Base-by-base conservation (phyloP, 192 early-diverging fungal genomes). In the Spizellomyces punctatus region DNA sequence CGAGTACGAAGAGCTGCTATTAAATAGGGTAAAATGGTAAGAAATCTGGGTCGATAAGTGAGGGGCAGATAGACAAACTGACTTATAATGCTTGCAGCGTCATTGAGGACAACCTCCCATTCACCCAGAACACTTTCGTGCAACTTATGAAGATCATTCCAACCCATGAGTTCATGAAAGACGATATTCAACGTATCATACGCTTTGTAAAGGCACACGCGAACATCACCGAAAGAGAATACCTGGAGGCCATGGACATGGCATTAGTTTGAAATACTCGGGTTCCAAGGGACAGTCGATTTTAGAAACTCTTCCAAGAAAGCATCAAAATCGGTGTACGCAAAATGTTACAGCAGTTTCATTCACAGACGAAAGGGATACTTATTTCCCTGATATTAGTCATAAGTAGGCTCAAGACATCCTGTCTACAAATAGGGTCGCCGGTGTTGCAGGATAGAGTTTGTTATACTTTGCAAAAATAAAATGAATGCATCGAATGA, bases 121-220 rank as follows among this genome's bases (percentile, higher is more conserved):
- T 87, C 48, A 78, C 78, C 4, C 80, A 80, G 64, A 63, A 67
- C 36, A 71, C 71, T 2, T 82, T 86, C 52, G 76, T 85, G 0
- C 82, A 84, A 59, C 63, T 87, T 6, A 78, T 87, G 74, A 71
- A 75, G 43, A 50, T 87, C 45, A 68, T 87, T 41, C 84, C 86
- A 5, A 49, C 76, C 12, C 68, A 68, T 52, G 83, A 85, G 43
- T 87, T 87, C 64, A 79, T 75, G 57, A 78, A 82, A 36, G 86
- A 87, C 50, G 81, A 85, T 44, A 74, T 87, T 6, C 86, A 87
- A 63, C 71, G 84, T n/a, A 81, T 87, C 44, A 77, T 87, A 57
- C 75, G 84, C 8, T 87, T 87, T 64, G 78, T 87, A 2, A 78
- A 81, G 56, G 67, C 72, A 9, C 82, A 83, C 44, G 81, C 69